Base-by-base conservation (phyloP, 1,139 yeast species). In the Lodderomyces margitis region DNA sequence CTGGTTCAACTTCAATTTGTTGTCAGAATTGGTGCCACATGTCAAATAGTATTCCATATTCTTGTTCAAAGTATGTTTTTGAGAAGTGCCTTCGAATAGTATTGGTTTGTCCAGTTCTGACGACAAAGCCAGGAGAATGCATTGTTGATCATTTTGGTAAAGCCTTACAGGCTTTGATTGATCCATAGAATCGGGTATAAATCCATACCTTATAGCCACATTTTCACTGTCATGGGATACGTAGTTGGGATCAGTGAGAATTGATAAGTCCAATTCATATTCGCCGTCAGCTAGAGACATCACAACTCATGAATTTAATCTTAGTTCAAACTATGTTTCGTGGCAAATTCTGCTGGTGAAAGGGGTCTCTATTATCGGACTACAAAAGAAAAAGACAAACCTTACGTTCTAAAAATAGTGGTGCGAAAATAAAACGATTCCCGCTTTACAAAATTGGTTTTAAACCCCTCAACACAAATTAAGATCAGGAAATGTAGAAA, bases 121-220 rank as follows among this genome's bases (percentile, higher is more conserved):
- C 7, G 63, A 49, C 19, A 55, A 59, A 1, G 71, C 73, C 42
- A 61, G 59, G 28, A 71, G 46, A 10, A 70, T 53, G 34, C 69
- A 58, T 40, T 63, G 64, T 40, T 61, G 63, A 37, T 61, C 64
- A 36, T 60, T 59, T 44, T 68, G 70, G 51, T 68, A 70, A 37
- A 70, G 51, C 17, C 55, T 60, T 36, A 70, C 51, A 3, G 70
- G 67, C 43, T 59, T 56, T 3, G 57, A 40, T 40, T 61, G 69
- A 49, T 70, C 75, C 70, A 71, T 62, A 30, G 72, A 62, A 40
- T 66, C 70, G 5, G 75, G 75, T n/a, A 68, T 59, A 44, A 66
- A 63, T 21, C 75, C 75, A 49, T 70, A 71, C 21, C 75, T 57
- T 25, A 72, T 54, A 8, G 74, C 75, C 33, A 70, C 52, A 39